A percentile compares a stretch with the other conserved stretches of the same genome.
Conservation (phyloP, 2,329 filamentous ascomycete species). For the Talaromyces atroroseus region DNA sequence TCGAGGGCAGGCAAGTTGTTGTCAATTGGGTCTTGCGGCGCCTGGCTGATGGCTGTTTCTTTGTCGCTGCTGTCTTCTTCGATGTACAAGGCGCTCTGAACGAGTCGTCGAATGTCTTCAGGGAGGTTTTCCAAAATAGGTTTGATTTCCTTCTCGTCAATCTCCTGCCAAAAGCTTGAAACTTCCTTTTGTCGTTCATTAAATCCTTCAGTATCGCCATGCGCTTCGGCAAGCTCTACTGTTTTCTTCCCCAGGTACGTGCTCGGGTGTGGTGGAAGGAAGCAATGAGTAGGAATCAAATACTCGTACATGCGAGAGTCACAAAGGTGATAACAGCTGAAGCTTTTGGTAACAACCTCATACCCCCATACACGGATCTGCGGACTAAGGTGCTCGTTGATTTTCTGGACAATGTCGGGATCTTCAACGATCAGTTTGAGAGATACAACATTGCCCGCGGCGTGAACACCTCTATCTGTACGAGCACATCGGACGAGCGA, state of each 20-base stretch:
- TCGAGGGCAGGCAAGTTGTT: neutral
- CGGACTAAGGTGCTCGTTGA: slow-evolving; percentile 75
- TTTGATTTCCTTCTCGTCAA: slow-evolving; percentile 75
- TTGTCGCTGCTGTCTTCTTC: slow-evolving; percentile 28
- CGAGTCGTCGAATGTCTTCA: slow-evolving; percentile 35
- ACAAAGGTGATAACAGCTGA: slow-evolving; percentile 91
- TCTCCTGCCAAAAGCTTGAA: slow-evolving; percentile 71
- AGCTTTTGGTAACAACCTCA: slow-evolving; percentile 78
- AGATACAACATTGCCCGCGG: slow-evolving; percentile 90
- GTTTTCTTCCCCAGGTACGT: slow-evolving; percentile 80
- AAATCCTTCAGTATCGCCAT: slow-evolving; percentile 65
- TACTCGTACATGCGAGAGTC: slow-evolving; percentile 98
- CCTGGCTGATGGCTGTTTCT: slow-evolving; percentile 14
- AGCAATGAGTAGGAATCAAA: slow-evolving; percentile 85
- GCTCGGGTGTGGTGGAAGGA: slow-evolving; percentile 84
- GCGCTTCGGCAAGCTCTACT: slow-evolving; percentile 69
- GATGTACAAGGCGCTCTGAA: slow-evolving; percentile 37
- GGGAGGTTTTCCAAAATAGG: slow-evolving; percentile 51
- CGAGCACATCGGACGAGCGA: slow-evolving; percentile 88
- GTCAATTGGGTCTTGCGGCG: slow-evolving; percentile 14
- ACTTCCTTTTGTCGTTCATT: slow-evolving; percentile 69
- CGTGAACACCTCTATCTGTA: slow-evolving; percentile 96
- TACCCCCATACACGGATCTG: slow-evolving; percentile 97
- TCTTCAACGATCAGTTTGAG: slow-evolving; percentile 96
- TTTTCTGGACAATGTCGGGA: slow-evolving; percentile 76